phyloP scores from a whole-genome alignment of 805 yeast species.

The Vanderwaltozyma polyspora region DNA sequence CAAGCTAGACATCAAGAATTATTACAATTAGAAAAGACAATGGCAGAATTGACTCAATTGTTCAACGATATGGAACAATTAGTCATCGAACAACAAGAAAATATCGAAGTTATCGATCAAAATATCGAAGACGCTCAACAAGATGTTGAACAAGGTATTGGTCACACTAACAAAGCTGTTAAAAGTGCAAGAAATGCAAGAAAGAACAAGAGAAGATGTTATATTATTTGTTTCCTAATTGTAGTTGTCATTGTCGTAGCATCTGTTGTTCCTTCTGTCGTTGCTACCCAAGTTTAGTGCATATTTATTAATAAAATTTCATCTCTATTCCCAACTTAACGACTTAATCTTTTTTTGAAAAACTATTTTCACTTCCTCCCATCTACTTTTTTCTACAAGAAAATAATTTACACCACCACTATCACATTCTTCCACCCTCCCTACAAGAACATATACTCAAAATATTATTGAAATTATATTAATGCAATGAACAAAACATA shows the following conservation, averaged over 20 bases:
- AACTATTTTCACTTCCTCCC: background rate
- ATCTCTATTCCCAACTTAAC: constrained; percentile 1
- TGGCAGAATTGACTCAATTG: constrained; percentile 89
- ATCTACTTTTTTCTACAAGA: too few species aligned
- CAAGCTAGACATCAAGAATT: constrained; percentile 93
- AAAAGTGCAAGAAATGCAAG: constrained; percentile 81
- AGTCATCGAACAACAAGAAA: constrained; percentile 90
- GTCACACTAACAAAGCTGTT: constrained; percentile 86
- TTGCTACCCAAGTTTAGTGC: constrained; percentile 17
- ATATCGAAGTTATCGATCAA: constrained; percentile 71
- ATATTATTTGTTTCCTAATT: constrained; percentile 48
- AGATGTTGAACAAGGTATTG: constrained; percentile 88
- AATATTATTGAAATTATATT: too few species aligned
- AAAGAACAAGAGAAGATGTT: constrained; percentile 81
- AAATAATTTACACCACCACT: too few species aligned
- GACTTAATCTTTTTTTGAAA: background rate
- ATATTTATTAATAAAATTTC: background rate
- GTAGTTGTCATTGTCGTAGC: constrained; percentile 55
- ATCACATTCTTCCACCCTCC: too few species aligned
- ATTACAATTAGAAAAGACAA: constrained; percentile 86
- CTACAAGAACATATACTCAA: too few species aligned
- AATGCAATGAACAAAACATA: too few species aligned
- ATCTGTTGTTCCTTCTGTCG: constrained; percentile 41
- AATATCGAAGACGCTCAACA: constrained; percentile 75
- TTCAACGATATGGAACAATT: constrained; percentile 93